phyloP scores from a whole-genome alignment of 257 asterid species.

The Marsdenia floribunda region DNA sequence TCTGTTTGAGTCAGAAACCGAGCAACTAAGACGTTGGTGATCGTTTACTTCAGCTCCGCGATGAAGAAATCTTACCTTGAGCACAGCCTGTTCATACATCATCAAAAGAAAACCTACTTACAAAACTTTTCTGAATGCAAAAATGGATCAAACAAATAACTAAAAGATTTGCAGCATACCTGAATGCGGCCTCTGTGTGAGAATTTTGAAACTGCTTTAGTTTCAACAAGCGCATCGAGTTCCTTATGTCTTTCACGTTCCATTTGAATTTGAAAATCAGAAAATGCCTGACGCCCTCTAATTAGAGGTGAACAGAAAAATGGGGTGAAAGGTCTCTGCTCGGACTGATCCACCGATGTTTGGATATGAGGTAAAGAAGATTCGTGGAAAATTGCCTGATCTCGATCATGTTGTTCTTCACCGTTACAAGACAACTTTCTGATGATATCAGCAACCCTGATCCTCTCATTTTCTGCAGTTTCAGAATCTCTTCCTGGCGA shows the following conservation, averaged over 20 bases:
- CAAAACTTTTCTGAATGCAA: background rate
- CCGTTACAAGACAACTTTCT: constrained; percentile 36
- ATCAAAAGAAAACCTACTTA: background rate
- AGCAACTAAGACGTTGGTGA: constrained; percentile 19
- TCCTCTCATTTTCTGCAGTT: constrained; percentile 61
- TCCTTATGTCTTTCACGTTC: constrained; percentile 58
- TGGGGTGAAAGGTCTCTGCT: constrained; percentile 30
- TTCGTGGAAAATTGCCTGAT: constrained; percentile 15
- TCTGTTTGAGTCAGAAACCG: constrained; percentile 28
- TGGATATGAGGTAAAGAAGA: constrained; percentile 40
- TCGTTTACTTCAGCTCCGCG: constrained; percentile 48
- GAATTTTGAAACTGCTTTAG: constrained; percentile 59
- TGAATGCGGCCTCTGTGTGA: constrained; percentile 82
- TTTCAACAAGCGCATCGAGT: constrained; percentile 41
- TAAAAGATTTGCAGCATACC: constrained; percentile 23
- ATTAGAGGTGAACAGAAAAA: constrained; percentile 45
- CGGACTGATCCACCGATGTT: constrained; percentile 38
- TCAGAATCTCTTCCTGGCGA: constrained; percentile 51
- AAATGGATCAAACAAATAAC: background rate
- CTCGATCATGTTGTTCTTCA: constrained; percentile 22
- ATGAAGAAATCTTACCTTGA: constrained; percentile 56
- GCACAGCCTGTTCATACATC: constrained; percentile 44
- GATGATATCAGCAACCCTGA: constrained; percentile 64
- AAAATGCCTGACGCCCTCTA: constrained; percentile 75
- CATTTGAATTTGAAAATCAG: constrained; percentile 49